Evolutionary conservation across 2,329 filamentous ascomycete species (phyloP), one percentile per base, ranked within the genome.

Genomic region (Penicillium polonicum): DNA sequence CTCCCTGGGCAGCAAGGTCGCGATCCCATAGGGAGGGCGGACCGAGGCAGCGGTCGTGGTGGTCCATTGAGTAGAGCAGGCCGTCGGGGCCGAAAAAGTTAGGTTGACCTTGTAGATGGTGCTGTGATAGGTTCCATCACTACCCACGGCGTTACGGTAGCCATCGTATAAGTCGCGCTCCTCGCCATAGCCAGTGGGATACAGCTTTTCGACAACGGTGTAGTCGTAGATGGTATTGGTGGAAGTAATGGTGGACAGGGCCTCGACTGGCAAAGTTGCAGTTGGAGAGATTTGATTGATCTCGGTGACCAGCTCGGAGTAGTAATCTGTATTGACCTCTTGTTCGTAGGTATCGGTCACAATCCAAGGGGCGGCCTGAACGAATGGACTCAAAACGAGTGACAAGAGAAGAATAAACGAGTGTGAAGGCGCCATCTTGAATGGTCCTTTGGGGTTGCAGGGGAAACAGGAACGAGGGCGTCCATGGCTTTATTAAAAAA

Each of bases 301-400:
- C 2, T 36, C 42, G 5, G 66, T 68, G 8, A 36, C 36, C 5
- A 44, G 7, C 12, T 50, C 53, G 15, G 21, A 58, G 12, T 56
- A 49, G 29, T 58, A 55, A 13, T 50, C 15, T 2, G 65, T 67
- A 10, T 46, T 45, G 31, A 57, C 21, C 9, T 58, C 49, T 42
- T 62, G 55, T 55, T 71, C 60, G 27, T 67, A 71, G 51, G 61
- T 51, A 36, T 68, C 64, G 4, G 70, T 72, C 35, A 68, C 66
- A 27, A 72, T 68, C 70, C 70, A 72, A 10, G 70, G 70, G 8
- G 60, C 62, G 2, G 69, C 69, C 17, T 55, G 23, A 60, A 64
- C 63, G 55, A 67, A 55, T 10, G 65, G 60, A 49, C 44, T 51
- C 35, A 55, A 58, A 62, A 65, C 45, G 64, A 70, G 44, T 15